A percentile compares a stretch with the other conserved stretches of the same genome.
These are phyloP conservation scores for Fomitopsis pulvina DNA, from an alignment of 768 basidiomycete genomes.

Conservation along the genomic window DNA sequence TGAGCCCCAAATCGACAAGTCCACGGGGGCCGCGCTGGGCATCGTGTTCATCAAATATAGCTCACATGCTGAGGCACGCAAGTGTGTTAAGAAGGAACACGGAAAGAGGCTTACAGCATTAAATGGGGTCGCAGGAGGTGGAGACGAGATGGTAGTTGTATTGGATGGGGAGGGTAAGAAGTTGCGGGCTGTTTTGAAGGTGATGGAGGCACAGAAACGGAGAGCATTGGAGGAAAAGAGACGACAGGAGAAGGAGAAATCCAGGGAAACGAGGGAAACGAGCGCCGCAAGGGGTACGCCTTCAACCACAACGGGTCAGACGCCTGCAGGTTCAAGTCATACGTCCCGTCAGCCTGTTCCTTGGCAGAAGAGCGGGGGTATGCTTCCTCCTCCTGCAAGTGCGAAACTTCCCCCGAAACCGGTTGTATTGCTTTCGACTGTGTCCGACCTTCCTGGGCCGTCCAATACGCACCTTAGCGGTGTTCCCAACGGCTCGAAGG, in stretches of 20 bases:
- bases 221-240: slow-evolving; percentile 43
- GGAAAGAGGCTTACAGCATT: slow-evolving; percentile 51
- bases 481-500: background rate
- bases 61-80: slow-evolving; percentile 59
- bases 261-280: slow-evolving; percentile 15
- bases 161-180: slow-evolving; percentile 71
- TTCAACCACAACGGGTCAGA: slow-evolving; percentile 11
- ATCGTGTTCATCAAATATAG: slow-evolving; percentile 69
- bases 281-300: slow-evolving; percentile 11
- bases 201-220: slow-evolving; percentile 46
- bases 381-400: slow-evolving; percentile 2
- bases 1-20: slow-evolving; percentile 72
- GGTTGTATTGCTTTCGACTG: background rate
- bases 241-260: slow-evolving; percentile 33
- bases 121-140: slow-evolving; percentile 32
- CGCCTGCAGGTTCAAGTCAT: slow-evolving; percentile 4
- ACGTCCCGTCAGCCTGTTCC: background rate
- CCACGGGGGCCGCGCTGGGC: slow-evolving; percentile 78
- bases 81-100: slow-evolving; percentile 60
- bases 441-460: slow-evolving; percentile 4
- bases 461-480: slow-evolving; percentile 15
- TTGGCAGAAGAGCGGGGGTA: slow-evolving; percentile 12
- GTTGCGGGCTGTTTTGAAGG: slow-evolving; percentile 58
- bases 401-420: background rate
- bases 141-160: slow-evolving; percentile 64